phyloP scores from a whole-genome alignment of 306 rosid species.

The Albizia julibrissin region DNA sequence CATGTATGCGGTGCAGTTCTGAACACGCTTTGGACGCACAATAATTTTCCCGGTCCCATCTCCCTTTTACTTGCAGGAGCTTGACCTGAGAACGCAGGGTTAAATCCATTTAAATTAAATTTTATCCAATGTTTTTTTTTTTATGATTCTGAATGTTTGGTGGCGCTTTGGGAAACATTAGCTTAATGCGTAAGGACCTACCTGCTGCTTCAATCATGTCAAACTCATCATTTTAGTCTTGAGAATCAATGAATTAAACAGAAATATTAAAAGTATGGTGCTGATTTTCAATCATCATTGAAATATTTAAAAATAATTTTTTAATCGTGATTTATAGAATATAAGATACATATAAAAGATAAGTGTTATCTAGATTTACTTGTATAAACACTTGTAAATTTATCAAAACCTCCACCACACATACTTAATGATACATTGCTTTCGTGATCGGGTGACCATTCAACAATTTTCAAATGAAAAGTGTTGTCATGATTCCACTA shows the following conservation, averaged over 20 bases:
- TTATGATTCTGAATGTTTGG: neutral
- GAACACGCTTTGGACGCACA: neutral
- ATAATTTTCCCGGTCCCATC: neutral
- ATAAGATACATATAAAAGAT: no score
- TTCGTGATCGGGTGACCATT: neutral
- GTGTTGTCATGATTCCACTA: neutral
- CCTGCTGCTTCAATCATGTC: neutral
- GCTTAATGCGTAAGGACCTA: slow-evolving; percentile 10
- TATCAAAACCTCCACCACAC: no score
- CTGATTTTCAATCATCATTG: no score
- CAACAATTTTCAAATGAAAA: slow-evolving; percentile 40
- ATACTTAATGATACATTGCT: neutral
- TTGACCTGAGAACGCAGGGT: no score
- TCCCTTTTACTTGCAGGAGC: neutral
- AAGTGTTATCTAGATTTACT: no score
- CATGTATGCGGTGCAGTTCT: neutral
- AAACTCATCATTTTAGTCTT: slow-evolving; percentile 4
- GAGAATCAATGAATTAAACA: neutral
- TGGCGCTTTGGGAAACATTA: neutral
- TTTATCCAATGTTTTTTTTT: neutral
- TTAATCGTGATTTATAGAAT: no score
- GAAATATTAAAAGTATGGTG: no score
- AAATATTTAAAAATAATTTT: no score
- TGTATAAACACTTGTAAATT: no score
- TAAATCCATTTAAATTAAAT: neutral